Conservation (phyloP, 768 basidiomycete species). For the Leccinum aurantiacum region DNA sequence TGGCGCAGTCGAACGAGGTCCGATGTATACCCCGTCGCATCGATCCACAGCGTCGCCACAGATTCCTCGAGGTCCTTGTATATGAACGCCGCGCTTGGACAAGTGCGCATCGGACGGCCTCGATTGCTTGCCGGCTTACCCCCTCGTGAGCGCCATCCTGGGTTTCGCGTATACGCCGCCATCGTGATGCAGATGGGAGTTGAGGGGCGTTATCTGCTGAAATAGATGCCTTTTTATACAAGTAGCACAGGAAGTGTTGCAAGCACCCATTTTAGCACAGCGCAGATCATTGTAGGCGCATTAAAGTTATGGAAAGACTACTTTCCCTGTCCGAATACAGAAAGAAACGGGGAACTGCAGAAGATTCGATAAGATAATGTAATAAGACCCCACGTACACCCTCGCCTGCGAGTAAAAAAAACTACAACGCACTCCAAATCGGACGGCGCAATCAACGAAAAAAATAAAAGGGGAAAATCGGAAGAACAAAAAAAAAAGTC, state of each 20-base stretch:
- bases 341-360: slow-evolving; percentile 11
- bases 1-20: slow-evolving; percentile 37
- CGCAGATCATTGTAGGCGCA: slow-evolving; percentile 13
- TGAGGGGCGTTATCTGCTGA: background rate
- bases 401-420: slow-evolving; percentile 26
- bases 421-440: slow-evolving; percentile 1
- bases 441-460: slow-evolving; percentile 4
- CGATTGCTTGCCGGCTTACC: slow-evolving; percentile 13
- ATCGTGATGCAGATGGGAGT: slow-evolving; percentile 8
- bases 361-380: slow-evolving; percentile 23
- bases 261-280: slow-evolving; percentile 2
- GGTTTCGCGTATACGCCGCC: slow-evolving; percentile 17
- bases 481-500: background rate
- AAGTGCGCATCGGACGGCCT: background rate
- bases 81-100: slow-evolving; percentile 14
- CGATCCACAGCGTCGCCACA: slow-evolving; percentile 19
- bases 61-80: slow-evolving; percentile 23
- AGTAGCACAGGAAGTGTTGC: background rate
- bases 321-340: background rate
- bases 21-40: slow-evolving; percentile 9
- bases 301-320: background rate
- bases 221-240: background rate
- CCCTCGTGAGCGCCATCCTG: slow-evolving; percentile 14
- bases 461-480: background rate
- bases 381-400: slow-evolving; percentile 2